These are phyloP conservation scores for Arthroderma sp. DNA, from an alignment of 2,329 filamentous ascomycete species.

Conservation along the genomic window DNA sequence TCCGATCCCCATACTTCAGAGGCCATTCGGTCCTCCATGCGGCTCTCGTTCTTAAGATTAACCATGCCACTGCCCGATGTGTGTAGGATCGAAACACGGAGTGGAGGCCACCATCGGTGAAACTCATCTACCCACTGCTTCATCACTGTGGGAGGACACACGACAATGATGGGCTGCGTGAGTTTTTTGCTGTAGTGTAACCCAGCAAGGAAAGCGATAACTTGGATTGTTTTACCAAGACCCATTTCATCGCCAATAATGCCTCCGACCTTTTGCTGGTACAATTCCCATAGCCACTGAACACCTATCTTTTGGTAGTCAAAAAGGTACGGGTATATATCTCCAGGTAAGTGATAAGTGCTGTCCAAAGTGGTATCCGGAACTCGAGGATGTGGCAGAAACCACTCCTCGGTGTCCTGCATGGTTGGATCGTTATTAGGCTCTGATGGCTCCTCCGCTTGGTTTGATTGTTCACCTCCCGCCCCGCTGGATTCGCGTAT, in stretches of 20 bases:
- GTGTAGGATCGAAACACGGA: slow-evolving; percentile 88
- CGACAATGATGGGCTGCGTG: slow-evolving; percentile 72
- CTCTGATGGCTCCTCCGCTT: slow-evolving; percentile 13
- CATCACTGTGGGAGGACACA: slow-evolving; percentile 87
- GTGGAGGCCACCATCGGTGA: slow-evolving; percentile 98
- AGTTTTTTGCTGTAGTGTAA: slow-evolving; percentile 84
- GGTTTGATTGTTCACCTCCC: slow-evolving; percentile 30
- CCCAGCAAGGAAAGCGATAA: slow-evolving; percentile 72
- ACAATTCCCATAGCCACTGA: slow-evolving; percentile 88
- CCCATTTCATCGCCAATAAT: slow-evolving; percentile 99
- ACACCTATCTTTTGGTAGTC: slow-evolving; percentile 96
- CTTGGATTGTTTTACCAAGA: slow-evolving; percentile 81
- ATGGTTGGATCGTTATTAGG: slow-evolving; percentile 11
- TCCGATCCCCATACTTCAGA: slow-evolving; percentile 41
- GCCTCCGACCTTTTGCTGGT: slow-evolving; percentile 77
- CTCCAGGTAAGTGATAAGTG: slow-evolving; percentile 70
- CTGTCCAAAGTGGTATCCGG: slow-evolving; percentile 64
- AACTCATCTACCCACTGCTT: slow-evolving; percentile 98
- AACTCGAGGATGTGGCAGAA: slow-evolving; percentile 71
- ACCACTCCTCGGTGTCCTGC: slow-evolving; percentile 52
- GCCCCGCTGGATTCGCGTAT: slow-evolving; percentile 20
- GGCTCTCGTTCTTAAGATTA: slow-evolving; percentile 51
- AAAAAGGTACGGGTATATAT: slow-evolving; percentile 84
- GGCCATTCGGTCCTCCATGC: slow-evolving; percentile 50
- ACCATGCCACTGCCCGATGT: slow-evolving; percentile 95